Evolutionary conservation across 78 protist species (phyloP).

Genomic region (Parvularia atlantis): DNA sequence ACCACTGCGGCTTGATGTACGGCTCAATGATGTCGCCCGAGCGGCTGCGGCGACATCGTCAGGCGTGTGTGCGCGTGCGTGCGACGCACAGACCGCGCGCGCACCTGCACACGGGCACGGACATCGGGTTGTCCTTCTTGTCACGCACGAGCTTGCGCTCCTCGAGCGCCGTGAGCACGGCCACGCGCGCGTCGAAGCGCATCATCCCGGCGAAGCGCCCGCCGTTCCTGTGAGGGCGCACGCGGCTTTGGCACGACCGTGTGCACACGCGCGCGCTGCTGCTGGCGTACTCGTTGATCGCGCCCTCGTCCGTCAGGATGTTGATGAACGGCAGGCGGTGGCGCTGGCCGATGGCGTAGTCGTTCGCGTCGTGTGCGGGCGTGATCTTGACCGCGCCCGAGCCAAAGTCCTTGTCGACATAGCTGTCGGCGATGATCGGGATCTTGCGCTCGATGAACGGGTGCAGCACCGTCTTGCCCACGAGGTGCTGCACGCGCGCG

Average conservation of each 20-base stretch:
- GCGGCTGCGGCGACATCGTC: too few relatives aligned
- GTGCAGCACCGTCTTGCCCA: neutral
- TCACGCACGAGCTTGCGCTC: constrained; percentile 31
- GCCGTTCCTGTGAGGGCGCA: too few relatives aligned
- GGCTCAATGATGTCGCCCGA: constrained; percentile 85
- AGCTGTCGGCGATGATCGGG: constrained; percentile 34
- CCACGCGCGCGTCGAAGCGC: constrained; percentile 35
- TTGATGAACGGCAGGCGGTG: constrained; percentile 42
- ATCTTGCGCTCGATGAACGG: constrained; percentile 22
- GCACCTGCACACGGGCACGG: constrained; percentile 52
- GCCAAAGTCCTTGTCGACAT: constrained; percentile 64
- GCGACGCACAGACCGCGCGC: too few relatives aligned
- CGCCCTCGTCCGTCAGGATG: constrained; percentile 52
- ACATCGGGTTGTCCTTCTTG: constrained; percentile 40
- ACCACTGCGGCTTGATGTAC: constrained; percentile 88
- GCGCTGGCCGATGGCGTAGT: constrained; percentile 76
- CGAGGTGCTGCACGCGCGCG: constrained; percentile 28
- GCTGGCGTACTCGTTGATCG: too few relatives aligned
- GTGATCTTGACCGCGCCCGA: constrained; percentile 76
- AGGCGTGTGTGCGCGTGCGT: too few relatives aligned
- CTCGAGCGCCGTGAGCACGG: constrained; percentile 4
- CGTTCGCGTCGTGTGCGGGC: constrained; percentile 97
- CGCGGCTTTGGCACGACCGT: too few relatives aligned
- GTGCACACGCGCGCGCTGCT: too few relatives aligned
- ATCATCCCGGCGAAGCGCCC: neutral